Evolutionary conservation across 306 rosid species (phyloP).

Genomic region (Betula pendula): DNA sequence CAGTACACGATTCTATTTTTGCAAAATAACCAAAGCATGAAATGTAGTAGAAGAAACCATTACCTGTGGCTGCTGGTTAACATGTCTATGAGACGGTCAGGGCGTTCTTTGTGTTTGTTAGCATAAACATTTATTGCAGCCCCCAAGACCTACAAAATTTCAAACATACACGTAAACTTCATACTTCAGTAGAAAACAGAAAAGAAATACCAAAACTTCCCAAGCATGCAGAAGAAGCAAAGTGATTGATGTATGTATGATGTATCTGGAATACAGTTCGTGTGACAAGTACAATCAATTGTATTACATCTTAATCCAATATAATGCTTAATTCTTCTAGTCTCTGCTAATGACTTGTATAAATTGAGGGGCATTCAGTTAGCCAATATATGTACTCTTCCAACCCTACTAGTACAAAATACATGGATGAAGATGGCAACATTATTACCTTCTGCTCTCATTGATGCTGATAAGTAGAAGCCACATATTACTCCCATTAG

Average conservation of each 20-base stretch:
- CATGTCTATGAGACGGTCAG: conserved; percentile 98
- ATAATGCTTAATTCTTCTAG: neutral
- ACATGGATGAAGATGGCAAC: neutral
- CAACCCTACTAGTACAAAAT: neutral
- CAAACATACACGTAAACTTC: conserved; percentile 5
- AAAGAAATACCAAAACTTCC: neutral
- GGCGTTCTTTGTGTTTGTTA: conserved; percentile 97
- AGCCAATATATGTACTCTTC: neutral
- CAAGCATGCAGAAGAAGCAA: neutral
- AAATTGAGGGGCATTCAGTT: neutral
- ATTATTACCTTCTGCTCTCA: neutral
- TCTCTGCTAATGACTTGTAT: neutral
- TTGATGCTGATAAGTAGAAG: neutral
- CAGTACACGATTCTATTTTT: neutral
- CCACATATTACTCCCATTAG: neutral
- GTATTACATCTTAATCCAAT: neutral
- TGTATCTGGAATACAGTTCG: neutral
- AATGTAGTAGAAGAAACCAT: conserved; percentile 10
- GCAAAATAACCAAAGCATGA: conserved; percentile 13
- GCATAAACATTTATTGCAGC: conserved; percentile 98
- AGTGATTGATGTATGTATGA: neutral
- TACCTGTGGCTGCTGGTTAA: conserved; percentile 97
- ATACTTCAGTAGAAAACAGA: neutral
- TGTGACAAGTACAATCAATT: neutral
- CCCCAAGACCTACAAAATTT: conserved; percentile 74